Conservation (phyloP, 2,329 filamentous ascomycete species). For the Uncinocarpus reesii region DNA sequence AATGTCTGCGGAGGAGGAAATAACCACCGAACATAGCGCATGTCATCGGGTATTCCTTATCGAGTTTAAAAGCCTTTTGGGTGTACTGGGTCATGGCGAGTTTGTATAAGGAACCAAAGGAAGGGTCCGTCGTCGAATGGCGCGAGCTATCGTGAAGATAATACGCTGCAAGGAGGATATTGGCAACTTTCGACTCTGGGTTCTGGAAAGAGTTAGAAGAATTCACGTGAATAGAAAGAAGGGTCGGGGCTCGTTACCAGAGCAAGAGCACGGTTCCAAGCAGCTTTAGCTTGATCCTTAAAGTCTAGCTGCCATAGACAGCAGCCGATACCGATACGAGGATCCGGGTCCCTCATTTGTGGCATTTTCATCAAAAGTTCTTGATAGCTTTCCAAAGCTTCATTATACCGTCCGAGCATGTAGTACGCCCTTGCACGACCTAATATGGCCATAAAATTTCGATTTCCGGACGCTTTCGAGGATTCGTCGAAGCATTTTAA, state of each 20-base stretch:
- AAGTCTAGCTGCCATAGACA: conserved; percentile 95
- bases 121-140: conserved; percentile 69
- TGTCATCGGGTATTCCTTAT: conserved; percentile 81
- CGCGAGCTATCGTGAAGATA: conserved; percentile 79
- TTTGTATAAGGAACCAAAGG: conserved; percentile 77
- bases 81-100: conserved; percentile 92
- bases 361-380: conserved; percentile 78
- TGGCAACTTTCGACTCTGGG: conserved; percentile 76
- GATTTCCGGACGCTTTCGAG: conserved; percentile 67
- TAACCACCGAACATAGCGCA: conserved; percentile 85
- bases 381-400: conserved; percentile 77
- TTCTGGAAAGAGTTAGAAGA: conserved; percentile 34
- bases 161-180: conserved; percentile 80
- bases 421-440: conserved; percentile 81
- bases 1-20: conserved; percentile 72
- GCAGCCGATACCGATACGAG: conserved; percentile 88
- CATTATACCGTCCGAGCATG: conserved; percentile 73
- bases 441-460: conserved; percentile 85
- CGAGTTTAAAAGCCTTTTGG: conserved; percentile 83
- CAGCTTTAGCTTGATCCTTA: conserved; percentile 80
- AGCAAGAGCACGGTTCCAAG: conserved; percentile 81
- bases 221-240: background rate
- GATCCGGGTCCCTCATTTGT: conserved; percentile 81
- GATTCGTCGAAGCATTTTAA: conserved; percentile 93
- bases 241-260: conserved; percentile 45